These are phyloP conservation scores for Parathielavia appendiculata DNA, from an alignment of 495 filamentous ascomycete species.

Conservation along the genomic window DNA sequence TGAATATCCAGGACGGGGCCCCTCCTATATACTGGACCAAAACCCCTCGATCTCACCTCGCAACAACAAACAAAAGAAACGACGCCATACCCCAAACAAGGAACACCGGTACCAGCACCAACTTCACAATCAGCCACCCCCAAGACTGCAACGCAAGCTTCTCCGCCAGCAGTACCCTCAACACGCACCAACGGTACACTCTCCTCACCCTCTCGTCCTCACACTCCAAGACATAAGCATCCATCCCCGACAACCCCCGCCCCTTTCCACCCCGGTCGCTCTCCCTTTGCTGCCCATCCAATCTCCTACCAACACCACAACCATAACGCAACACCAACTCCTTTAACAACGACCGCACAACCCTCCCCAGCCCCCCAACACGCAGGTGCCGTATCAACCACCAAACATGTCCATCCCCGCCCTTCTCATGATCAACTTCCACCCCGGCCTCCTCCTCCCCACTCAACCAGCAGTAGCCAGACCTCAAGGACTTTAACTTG, in stretches of 20 bases:
- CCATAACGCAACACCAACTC: background rate
- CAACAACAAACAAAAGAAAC: background rate
- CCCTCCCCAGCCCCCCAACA: conserved; percentile 23
- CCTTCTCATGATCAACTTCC: background rate
- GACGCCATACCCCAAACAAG: conserved; percentile 29
- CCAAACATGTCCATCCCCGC: conserved; percentile 35
- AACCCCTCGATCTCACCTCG: background rate
- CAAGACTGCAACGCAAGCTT: conserved; percentile 30
- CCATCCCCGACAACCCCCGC: conserved; percentile 31
- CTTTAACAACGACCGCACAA: conserved; percentile 27
- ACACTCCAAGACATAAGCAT: conserved; percentile 36
- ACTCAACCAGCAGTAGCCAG: too few species aligned
- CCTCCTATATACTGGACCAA: background rate
- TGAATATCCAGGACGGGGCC: too few species aligned
- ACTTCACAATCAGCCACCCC: conserved; percentile 26
- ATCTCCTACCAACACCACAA: too few species aligned
- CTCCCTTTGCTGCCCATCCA: background rate
- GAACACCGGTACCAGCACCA: conserved; percentile 23
- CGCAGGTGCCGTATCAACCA: conserved; percentile 41
- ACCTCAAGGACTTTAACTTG: conserved; percentile 11
- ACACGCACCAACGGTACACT: conserved; percentile 29
- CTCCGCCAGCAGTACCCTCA: conserved; percentile 37
- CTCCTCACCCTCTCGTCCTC: conserved; percentile 22
- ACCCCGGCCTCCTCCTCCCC: too few species aligned
- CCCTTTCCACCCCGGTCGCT: background rate